These are phyloP conservation scores for Candida chauliodis DNA, from an alignment of 805 yeast genomes.

Conservation along the genomic window DNA sequence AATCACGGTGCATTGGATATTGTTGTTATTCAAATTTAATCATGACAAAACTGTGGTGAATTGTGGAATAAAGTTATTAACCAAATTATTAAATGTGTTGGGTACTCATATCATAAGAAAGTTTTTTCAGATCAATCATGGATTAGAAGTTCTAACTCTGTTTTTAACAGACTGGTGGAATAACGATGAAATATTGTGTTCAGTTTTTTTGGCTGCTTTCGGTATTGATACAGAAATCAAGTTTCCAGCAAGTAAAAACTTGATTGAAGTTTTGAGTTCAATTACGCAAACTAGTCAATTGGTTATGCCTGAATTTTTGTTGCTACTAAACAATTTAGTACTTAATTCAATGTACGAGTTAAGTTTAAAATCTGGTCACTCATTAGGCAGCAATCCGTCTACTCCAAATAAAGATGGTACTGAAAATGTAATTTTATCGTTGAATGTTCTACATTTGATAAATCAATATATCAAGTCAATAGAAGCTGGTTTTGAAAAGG, in stretches of 20 bases:
- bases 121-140: slow-evolving; percentile 48
- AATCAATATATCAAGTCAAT: slow-evolving; percentile 30
- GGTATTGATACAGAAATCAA: slow-evolving; percentile 28
- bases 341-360: slow-evolving; percentile 29
- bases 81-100: slow-evolving; percentile 44
- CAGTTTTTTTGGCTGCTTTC: slow-evolving; percentile 44
- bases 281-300: slow-evolving; percentile 16
- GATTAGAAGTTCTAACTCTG: slow-evolving; percentile 46
- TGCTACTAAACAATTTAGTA: slow-evolving; percentile 27
- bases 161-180: slow-evolving; percentile 47
- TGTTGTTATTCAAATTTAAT: slow-evolving; percentile 47
- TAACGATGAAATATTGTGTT: slow-evolving; percentile 41
- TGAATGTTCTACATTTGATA: slow-evolving; percentile 35
- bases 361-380: slow-evolving; percentile 27
- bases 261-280: slow-evolving; percentile 6
- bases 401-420: slow-evolving; percentile 21
- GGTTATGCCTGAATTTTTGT: slow-evolving; percentile 47
- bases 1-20: slow-evolving; percentile 62
- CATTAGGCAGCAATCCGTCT: slow-evolving; percentile 31
- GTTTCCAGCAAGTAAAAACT: slow-evolving; percentile 7
- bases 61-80: slow-evolving; percentile 44
- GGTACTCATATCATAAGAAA: slow-evolving; percentile 46
- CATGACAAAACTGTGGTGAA: slow-evolving; percentile 28
- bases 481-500: slow-evolving; percentile 24
- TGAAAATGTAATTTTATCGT: slow-evolving; percentile 19